Conservation (phyloP, 2,329 filamentous ascomycete genomes). For the Beauveria varroae region DNA sequence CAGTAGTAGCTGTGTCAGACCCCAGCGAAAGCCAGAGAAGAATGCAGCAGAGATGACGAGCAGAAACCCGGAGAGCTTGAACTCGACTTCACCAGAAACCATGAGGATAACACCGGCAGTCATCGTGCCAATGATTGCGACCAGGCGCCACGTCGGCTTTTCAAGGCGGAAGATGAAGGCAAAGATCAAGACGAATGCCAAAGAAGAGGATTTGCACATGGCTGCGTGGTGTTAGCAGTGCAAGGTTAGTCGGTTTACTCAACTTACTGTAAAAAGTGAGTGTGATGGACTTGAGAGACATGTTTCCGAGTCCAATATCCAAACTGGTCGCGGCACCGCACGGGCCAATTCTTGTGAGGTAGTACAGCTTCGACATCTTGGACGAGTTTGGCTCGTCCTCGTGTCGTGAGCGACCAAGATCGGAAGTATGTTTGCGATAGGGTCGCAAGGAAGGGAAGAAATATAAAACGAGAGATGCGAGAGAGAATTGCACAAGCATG, state of each 20-base stretch:
- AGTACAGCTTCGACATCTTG: slow-evolving; percentile 86
- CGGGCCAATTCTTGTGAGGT: slow-evolving; percentile 82
- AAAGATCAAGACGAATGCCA: slow-evolving; percentile 92
- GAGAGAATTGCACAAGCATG: slow-evolving; percentile 87
- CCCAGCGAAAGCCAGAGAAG: slow-evolving; percentile 96
- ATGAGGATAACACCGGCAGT: slow-evolving; percentile 93
- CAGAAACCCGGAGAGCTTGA: slow-evolving; percentile 77
- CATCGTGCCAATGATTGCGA: slow-evolving; percentile 86
- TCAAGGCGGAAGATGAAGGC: slow-evolving; percentile 92
- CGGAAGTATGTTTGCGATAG: slow-evolving; percentile 38
- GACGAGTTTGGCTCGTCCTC: slow-evolving; percentile 47
- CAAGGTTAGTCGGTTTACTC: background rate
- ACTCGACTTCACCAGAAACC: slow-evolving; percentile 91
- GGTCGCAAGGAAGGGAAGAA: slow-evolving; percentile 78
- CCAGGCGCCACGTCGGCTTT: slow-evolving; percentile 74
- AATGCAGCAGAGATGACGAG: slow-evolving; percentile 91
- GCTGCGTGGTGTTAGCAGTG: slow-evolving; percentile 38
- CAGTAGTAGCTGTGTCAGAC: slow-evolving; percentile 93
- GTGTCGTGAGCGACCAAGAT: slow-evolving; percentile 43
- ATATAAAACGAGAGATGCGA: slow-evolving; percentile 71
- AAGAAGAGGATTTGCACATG: slow-evolving; percentile 97
- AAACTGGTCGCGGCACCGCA: slow-evolving; percentile 89
- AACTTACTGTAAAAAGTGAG: slow-evolving; percentile 85
- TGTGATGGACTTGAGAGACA: slow-evolving; percentile 90
- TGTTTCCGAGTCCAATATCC: slow-evolving; percentile 94